These are phyloP conservation scores for Croton laevigatus DNA, from an alignment of 441 rosid species.

Conservation along the genomic window DNA sequence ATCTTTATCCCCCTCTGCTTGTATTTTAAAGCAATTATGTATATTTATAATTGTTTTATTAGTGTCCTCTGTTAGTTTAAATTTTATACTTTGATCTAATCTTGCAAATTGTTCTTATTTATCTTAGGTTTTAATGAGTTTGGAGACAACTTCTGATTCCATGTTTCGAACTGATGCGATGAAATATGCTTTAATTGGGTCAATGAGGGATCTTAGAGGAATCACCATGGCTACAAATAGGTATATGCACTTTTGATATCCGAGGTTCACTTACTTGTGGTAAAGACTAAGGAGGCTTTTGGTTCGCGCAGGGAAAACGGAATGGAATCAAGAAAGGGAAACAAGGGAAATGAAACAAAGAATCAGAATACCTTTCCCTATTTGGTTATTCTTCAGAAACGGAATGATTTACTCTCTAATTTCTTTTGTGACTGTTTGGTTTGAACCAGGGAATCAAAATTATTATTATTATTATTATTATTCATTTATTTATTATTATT, in stretches of 20 bases:
- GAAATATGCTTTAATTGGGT: conserved; percentile 87
- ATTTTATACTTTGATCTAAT: neutral
- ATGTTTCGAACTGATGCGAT: conserved; percentile 88
- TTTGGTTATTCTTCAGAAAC: too few species aligned
- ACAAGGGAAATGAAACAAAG: too few species aligned
- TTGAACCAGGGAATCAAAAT: too few species aligned
- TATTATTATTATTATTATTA: too few species aligned
- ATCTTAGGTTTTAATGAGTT: conserved; percentile 68
- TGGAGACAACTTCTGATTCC: conserved; percentile 89
- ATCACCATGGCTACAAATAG: conserved; percentile 97
- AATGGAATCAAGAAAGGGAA: too few species aligned
- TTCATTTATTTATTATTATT: too few species aligned
- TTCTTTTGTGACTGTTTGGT: too few species aligned
- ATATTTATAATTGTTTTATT: neutral
- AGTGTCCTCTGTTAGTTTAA: conserved; percentile 5
- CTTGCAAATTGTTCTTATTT: conserved; percentile 23
- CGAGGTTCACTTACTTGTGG: conserved; percentile 14
- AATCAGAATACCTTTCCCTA: too few species aligned
- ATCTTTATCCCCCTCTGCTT: neutral
- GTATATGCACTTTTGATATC: conserved; percentile 30
- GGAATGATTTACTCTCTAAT: too few species aligned
- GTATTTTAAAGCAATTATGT: neutral
- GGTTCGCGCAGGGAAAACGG: too few species aligned
- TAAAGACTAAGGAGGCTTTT: too few species aligned
- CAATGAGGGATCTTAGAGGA: conserved; percentile 98